Evolutionary conservation across 2,329 filamentous ascomycete genomes (phyloP), one percentile per base, ranked within the genome.

Genomic region (Hypomyces perniciosus): DNA sequence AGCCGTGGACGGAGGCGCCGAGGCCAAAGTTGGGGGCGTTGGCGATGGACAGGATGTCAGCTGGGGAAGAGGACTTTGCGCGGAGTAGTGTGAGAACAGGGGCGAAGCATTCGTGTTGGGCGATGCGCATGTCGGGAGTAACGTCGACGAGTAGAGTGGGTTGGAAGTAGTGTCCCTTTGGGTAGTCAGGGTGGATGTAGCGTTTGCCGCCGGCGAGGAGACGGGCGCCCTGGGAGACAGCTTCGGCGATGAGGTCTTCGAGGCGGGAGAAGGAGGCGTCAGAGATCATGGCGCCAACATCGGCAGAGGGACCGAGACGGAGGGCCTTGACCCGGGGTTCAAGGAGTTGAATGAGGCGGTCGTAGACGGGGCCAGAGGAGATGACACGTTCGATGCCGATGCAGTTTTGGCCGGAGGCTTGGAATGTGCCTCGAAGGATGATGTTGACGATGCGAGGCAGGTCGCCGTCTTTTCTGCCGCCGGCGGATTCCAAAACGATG

Each of bases 301-400:
- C 93, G 42, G 87, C 79, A 44, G 79, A 72, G 4, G 84, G 88
- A 2, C 93, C 93, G 1, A 93, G 76, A 20, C 88, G 84, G 12
- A 99, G 75, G 8, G 79, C 78, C 55, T 78, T 76, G 57, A 97
- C 88, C 54, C 86, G 84, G 8, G 87, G 85, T 46, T 83, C 79
- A 20, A 99, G 80, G 54, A 83, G 76, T 5, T 75, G 68, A 47
- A 96, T 72, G 26, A 99, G 79, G 50, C 75, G 75, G 55, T 86
- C 77, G 72, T 97, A 95, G 46, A 88, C 77, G n/a, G 72, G 74
- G 1, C 89, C 85, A 12, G 88, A 79, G 27, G 86, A 89, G 59
- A 97, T 85, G 63, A 97, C 85, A 50, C 93, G 87, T 72, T 99
- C 93, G 59, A 96, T 92, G 50, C 93, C 93, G 64, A 99, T 92